A percentile compares a stretch with the other conserved stretches of the same genome.
Evolutionary conservation across 208 protist species (phyloP).

Genomic region (Trypanosoma avium): DNA sequence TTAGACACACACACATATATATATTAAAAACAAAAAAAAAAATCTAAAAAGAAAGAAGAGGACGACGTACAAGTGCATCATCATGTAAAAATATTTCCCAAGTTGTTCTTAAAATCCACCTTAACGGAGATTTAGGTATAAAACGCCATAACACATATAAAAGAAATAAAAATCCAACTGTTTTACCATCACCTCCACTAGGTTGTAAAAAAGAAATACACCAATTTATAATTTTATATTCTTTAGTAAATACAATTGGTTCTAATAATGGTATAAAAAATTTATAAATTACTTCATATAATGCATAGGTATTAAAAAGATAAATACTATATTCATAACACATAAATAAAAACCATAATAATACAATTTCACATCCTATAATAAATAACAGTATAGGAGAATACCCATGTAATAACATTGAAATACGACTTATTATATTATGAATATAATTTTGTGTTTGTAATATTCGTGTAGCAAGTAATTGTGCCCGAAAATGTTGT

Average conservation of each 20-base stretch:
- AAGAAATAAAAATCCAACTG: slow-evolving; percentile 41
- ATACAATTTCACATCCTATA: slow-evolving; percentile 24
- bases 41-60: slow-evolving; percentile 47
- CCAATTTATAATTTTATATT: not conserved
- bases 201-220: not conserved
- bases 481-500: slow-evolving; percentile 41
- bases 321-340: slow-evolving; percentile 19
- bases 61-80: slow-evolving; percentile 55
- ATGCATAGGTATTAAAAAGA: slow-evolving; percentile 22
- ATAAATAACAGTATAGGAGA: slow-evolving; percentile 54
- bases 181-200: slow-evolving; percentile 16
- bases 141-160: slow-evolving; percentile 40
- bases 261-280: not conserved
- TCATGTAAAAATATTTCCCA: slow-evolving; percentile 57
- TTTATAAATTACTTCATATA: slow-evolving; percentile 13
- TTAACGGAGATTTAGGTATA: slow-evolving; percentile 44
- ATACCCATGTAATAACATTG: slow-evolving; percentile 42
- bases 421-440: slow-evolving; percentile 39
- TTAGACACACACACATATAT: not conserved
- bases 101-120: slow-evolving; percentile 40
- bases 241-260: not conserved
- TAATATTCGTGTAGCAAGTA: slow-evolving; percentile 45
- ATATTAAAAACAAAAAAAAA: not conserved
- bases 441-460: slow-evolving; percentile 39
- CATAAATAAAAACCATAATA: slow-evolving; percentile 8